Base-by-base conservation (phyloP, 1,284 basidiomycete species). In the Ustilago xerochloae region DNA sequence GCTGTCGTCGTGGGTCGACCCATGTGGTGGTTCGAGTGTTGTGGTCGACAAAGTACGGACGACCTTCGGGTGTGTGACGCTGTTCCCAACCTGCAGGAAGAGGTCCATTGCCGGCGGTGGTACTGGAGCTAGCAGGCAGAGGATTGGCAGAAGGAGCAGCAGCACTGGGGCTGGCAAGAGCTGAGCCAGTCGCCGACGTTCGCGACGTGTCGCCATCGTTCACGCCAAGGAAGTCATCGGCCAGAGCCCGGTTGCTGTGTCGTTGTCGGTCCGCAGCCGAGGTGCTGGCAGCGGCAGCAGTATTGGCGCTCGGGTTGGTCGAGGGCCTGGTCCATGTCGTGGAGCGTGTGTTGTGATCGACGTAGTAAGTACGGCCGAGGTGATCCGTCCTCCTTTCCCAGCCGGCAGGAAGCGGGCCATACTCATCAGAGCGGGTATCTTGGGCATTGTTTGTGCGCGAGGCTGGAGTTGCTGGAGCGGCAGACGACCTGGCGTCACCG, bases 51-150 rank as follows among this genome's bases (percentile, higher is more conserved):
- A 97, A 98, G 87, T 98, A 99, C 1, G 96, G 93, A 48, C 97
- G 89, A 6, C 96, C 96, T 86, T 98, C 94, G n/a, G 95, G 92
- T 1, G 95, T 98, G 81, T 93, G 92, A 38, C 96, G 91, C 85
- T 99, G 96, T 85, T 99, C 97, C 97, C 97, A 99, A 16, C 96
- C 97, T 18, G 93, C 90, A 0, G 96, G 97, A 6, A 99, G 88
- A 16, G 90, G 90, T 0, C 93, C 93, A 2, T 89, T 87, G 8
- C 93, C 93, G 43, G 91, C 89, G 13, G 92, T 92, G 13, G 96
- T 92, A 56, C 75, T 75, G 28, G 74, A 62, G 53, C 69, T 72
- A 10, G 77, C 63, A 8, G 75, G 71, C 22, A 80, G 57, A 16
- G 76, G 66, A 47, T 74, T 71, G 24, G 63, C 56, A 33, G 49